phyloP scores from a whole-genome alignment of 2,329 filamentous ascomycete species.

The Talaromyces sp. region DNA sequence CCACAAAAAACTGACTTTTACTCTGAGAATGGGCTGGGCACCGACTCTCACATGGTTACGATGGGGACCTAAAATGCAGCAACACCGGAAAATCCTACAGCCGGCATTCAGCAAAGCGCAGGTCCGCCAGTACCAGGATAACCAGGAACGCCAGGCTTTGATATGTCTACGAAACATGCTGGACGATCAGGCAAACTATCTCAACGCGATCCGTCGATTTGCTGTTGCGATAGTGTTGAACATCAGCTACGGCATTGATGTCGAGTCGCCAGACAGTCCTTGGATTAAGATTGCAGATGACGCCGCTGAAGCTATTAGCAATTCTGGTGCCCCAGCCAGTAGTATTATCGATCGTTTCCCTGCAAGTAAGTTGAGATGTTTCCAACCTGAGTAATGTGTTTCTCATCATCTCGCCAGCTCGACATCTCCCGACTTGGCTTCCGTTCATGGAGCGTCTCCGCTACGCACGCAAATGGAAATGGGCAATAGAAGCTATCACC shows the following conservation, averaged over 20 bases:
- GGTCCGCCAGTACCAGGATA: neutral
- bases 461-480: constrained; percentile 5
- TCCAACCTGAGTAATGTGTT: neutral
- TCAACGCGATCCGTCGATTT: neutral
- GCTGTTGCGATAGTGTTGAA: constrained; percentile 7
- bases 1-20: neutral
- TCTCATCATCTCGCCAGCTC: neutral
- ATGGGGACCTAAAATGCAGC: constrained; percentile 6
- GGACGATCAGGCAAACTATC: neutral
- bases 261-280: neutral
- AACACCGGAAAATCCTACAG: constrained; percentile 11
- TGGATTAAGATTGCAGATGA: constrained; percentile 8
- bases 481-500: constrained; percentile 10
- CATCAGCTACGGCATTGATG: constrained; percentile 11
- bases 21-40: constrained; percentile 13
- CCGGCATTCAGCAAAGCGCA: constrained; percentile 8
- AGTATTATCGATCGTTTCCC: constrained; percentile 7
- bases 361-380: neutral
- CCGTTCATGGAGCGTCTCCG: constrained; percentile 11
- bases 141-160: constrained; percentile 2
- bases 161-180: neutral
- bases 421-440: constrained; percentile 11
- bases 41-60: constrained; percentile 8
- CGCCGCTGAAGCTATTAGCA: constrained; percentile 8
- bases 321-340: constrained; percentile 5